These are phyloP conservation scores for Xylaria acuta DNA, from an alignment of 495 filamentous ascomycete genomes.

Conservation along the genomic window DNA sequence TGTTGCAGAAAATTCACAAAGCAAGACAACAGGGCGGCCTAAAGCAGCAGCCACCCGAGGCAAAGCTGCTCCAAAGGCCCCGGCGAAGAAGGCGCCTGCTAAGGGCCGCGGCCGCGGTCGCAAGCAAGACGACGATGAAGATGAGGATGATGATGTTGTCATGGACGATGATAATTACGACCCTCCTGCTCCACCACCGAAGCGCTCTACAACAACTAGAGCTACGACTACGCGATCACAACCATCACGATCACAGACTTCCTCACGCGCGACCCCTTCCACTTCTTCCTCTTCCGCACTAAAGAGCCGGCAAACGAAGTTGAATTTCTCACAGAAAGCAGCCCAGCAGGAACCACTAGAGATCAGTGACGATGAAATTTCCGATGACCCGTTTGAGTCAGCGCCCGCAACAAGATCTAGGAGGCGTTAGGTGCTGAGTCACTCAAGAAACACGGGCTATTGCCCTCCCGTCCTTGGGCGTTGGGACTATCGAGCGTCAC, in stretches of 20 bases:
- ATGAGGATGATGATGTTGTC: slow-evolving; percentile 68
- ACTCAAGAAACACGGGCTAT: neutral
- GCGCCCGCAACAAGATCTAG: slow-evolving; percentile 46
- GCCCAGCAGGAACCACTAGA: slow-evolving; percentile 54
- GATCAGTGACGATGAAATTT: slow-evolving; percentile 79
- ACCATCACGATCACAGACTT: slow-evolving; percentile 60
- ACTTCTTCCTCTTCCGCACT: slow-evolving; percentile 30
- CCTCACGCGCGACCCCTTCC: slow-evolving; percentile 51
- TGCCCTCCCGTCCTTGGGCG: neutral
- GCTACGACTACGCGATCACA: slow-evolving; percentile 50
- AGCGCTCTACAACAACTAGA: slow-evolving; percentile 40
- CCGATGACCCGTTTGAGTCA: slow-evolving; percentile 81
- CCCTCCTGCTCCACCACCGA: slow-evolving; percentile 45
- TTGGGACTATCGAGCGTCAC: neutral
- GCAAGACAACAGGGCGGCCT: slow-evolving; percentile 38
- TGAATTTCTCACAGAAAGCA: slow-evolving; percentile 71
- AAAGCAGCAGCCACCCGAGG: slow-evolving; percentile 41
- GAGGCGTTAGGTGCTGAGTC: slow-evolving; percentile 23
- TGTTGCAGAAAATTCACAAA: slow-evolving; percentile 35
- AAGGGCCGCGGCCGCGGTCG: slow-evolving; percentile 51
- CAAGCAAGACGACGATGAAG: slow-evolving; percentile 64
- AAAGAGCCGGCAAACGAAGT: slow-evolving; percentile 66
- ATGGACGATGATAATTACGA: slow-evolving; percentile 69
- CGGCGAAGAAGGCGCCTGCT: slow-evolving; percentile 46
- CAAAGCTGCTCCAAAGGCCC: slow-evolving; percentile 48